phyloP scores from a whole-genome alignment of 331 rosid species.

The Quercus lobata region DNA sequence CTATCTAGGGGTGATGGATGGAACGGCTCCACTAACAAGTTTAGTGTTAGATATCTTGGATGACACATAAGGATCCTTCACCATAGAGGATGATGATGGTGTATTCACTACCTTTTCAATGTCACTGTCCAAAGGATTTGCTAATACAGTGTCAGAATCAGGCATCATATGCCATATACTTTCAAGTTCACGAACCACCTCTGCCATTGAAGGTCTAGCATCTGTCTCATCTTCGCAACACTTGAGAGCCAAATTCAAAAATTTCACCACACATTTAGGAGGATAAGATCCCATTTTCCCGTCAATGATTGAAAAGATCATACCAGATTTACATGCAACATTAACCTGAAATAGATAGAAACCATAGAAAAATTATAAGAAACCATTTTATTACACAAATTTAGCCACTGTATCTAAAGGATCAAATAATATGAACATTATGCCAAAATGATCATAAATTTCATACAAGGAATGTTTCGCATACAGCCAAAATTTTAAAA shows the following conservation, averaged over 20 bases:
- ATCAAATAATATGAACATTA: background rate
- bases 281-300: slow-evolving; percentile 73
- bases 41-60: slow-evolving; percentile 69
- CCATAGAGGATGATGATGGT: slow-evolving; percentile 51
- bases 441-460: background rate
- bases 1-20: slow-evolving; percentile 86
- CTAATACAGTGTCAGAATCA: slow-evolving; percentile 31
- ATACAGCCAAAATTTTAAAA: too few relatives aligned
- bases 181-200: slow-evolving; percentile 78
- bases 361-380: background rate
- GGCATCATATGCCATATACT: slow-evolving; percentile 51
- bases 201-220: slow-evolving; percentile 68
- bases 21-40: slow-evolving; percentile 76
- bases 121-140: slow-evolving; percentile 22
- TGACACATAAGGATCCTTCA: slow-evolving; percentile 48
- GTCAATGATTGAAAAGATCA: slow-evolving; percentile 58
- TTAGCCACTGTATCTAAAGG: background rate
- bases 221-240: slow-evolving; percentile 64
- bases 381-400: background rate
- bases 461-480: background rate
- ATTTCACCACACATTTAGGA: slow-evolving; percentile 57
- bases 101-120: slow-evolving; percentile 35
- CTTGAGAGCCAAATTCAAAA: slow-evolving; percentile 60
- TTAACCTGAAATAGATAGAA: slow-evolving; percentile 43
- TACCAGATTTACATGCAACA: slow-evolving; percentile 58